A percentile compares a stretch with the other conserved stretches of the same genome.
Evolutionary conservation across 106 monocot genomes (phyloP).

Genomic region (Dactylorhiza incarnata): DNA sequence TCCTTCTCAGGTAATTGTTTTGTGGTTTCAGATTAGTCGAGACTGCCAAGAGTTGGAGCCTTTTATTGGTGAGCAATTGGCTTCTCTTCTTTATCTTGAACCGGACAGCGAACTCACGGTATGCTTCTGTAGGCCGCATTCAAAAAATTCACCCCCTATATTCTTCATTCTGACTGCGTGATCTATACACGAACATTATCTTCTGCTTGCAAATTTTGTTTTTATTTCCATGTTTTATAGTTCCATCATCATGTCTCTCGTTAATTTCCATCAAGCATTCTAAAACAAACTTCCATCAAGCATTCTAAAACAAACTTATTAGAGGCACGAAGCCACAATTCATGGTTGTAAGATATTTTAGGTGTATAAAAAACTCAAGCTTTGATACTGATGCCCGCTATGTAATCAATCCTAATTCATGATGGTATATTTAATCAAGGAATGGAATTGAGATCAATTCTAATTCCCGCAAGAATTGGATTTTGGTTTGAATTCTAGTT

Average conservation of each 20-base stretch:
- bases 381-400: background rate
- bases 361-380: background rate
- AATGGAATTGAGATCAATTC: too few species aligned
- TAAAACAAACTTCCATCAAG: slow-evolving; percentile 1
- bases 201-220: background rate
- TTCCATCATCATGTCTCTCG: background rate
- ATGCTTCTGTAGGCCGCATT: slow-evolving; percentile 10
- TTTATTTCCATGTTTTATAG: background rate
- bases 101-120: slow-evolving; percentile 99
- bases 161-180: background rate
- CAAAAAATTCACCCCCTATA: background rate
- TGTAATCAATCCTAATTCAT: background rate
- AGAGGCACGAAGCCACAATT: background rate
- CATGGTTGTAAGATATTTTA: background rate
- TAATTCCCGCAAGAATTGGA: too few species aligned
- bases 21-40: slow-evolving; percentile 78
- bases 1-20: background rate
- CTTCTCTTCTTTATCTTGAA: slow-evolving; percentile 88
- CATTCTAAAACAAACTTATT: background rate
- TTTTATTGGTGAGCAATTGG: slow-evolving; percentile 96
- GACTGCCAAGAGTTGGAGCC: slow-evolving; percentile 98
- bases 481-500: too few species aligned
- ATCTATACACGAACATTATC: background rate
- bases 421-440: too few species aligned
- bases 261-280: background rate